Evolutionary conservation across 495 filamentous ascomycete genomes (phyloP), one percentile per base, ranked within the genome.

Genomic region (Hypoxylon cercidicola): DNA sequence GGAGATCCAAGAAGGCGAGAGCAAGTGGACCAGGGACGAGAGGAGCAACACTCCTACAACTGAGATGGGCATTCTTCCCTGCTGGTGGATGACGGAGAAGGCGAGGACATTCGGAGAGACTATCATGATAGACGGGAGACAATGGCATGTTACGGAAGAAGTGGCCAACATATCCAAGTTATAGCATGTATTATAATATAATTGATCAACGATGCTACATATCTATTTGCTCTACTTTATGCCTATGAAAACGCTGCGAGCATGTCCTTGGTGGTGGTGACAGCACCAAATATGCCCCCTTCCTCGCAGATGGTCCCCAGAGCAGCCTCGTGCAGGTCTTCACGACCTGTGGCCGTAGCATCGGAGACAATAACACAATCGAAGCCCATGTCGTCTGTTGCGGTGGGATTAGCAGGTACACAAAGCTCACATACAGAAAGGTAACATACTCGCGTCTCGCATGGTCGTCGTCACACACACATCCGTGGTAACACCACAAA

Each of bases 401-500:
- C n/a, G n/a, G 39, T 20, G 16, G 40, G 16, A 43, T 43, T 9
- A 43, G 40, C 40, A 43, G n/a, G n/a, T n/a, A n/a, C n/a, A n/a
- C n/a, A n/a, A n/a, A n/a, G n/a, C 35, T 39, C 35, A 39, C 35
- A 13, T 39, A 39, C 35, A 39, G 10, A 13, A 39, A 39, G 35
- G 30, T 1, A 1, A 43, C 40, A 6, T 43, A 70, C 87, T 89
- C 16, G 86, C 88, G 61, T 91, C 88, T 55, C 87, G 78, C 80
- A 90, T 84, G 0, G 87, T 90, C 6, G 80, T 87, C 45, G 80
- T 82, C 3, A 91, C 86, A 61, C 87, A 89, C 4, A 88, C 86
- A 70, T 91, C 88, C 1, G 88, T 90, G 1, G 87, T 90, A 7
- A 90, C 88, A 2, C 88, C 88, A 12, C 79, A 80, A 4, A 91